Percentiles rank a stretch among this genome's conserved stretches.
Conservation (phyloP, 495 filamentous ascomycete species). For the Oleoguttula mirabilis region DNA sequence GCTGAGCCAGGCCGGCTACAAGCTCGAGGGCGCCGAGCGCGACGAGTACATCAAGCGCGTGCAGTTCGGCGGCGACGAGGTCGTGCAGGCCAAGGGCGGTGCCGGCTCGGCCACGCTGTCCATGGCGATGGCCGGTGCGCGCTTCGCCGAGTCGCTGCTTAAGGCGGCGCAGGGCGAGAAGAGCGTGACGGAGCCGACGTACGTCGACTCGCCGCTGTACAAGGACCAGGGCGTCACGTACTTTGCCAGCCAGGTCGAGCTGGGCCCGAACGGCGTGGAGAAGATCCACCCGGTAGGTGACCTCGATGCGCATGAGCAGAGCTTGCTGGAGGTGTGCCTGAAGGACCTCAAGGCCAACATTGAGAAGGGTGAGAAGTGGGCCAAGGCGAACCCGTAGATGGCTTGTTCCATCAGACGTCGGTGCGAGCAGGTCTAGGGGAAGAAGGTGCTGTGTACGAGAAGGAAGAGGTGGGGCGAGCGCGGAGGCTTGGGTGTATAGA, state of each 20-base stretch:
- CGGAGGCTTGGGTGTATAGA: neutral
- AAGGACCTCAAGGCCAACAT: conserved; percentile 85
- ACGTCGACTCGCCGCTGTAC: conserved; percentile 92
- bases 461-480: neutral
- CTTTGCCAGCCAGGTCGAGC: conserved; percentile 88
- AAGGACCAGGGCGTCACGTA: conserved; percentile 93
- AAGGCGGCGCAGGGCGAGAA: conserved; percentile 88
- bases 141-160: conserved; percentile 90
- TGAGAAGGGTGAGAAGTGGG: conserved; percentile 60
- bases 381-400: conserved; percentile 53
- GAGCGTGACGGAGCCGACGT: conserved; percentile 90
- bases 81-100: conserved; percentile 97
- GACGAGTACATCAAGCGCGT: conserved; percentile 82
- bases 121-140: conserved; percentile 97
- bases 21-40: conserved; percentile 60
- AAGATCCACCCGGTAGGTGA: conserved; percentile 77
- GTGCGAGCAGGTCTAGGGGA: neutral
- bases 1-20: conserved; percentile 83
- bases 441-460: neutral
- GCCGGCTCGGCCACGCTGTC: conserved; percentile 95
- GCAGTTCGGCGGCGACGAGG: conserved; percentile 99
- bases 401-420: neutral
- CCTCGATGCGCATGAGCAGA: conserved; percentile 73
- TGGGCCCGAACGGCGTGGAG: conserved; percentile 92
- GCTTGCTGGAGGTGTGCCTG: conserved; percentile 72